Conservation (phyloP, 2,329 filamentous ascomycete genomes). For the Aureobasidium namibiae region DNA sequence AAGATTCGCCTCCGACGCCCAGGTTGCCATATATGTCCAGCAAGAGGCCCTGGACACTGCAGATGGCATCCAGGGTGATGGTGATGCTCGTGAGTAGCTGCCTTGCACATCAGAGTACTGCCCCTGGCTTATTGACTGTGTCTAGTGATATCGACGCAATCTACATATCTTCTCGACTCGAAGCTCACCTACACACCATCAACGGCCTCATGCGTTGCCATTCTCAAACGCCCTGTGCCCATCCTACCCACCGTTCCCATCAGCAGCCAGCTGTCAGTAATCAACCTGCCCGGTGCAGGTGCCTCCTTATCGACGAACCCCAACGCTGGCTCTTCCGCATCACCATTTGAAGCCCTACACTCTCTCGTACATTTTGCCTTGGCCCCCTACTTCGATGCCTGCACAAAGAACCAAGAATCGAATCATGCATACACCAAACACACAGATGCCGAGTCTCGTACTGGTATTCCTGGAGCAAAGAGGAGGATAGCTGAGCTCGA, state of each 20-base stretch:
- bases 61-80: conserved; percentile 11
- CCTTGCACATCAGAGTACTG: neutral
- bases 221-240: conserved; percentile 81
- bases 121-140: neutral
- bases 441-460: conserved; percentile 82
- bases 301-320: conserved; percentile 34
- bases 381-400: conserved; percentile 95
- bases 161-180: conserved; percentile 70
- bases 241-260: conserved; percentile 79
- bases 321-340: conserved; percentile 64
- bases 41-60: conserved; percentile 54
- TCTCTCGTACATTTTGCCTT: conserved; percentile 85
- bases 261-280: conserved; percentile 81
- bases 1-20: conserved; percentile 80
- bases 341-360: conserved; percentile 87
- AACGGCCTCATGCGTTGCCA: conserved; percentile 77
- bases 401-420: conserved; percentile 72
- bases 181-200: conserved; percentile 72
- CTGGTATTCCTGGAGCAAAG: conserved; percentile 92
- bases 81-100: conserved; percentile 8
- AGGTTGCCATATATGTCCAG: conserved; percentile 83
- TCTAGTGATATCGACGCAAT: neutral
- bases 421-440: conserved; percentile 55
- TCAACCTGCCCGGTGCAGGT: conserved; percentile 64
- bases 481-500: conserved; percentile 94